Conservation (phyloP, 164 flowering plant species). For the Vitis vinifera region DNA sequence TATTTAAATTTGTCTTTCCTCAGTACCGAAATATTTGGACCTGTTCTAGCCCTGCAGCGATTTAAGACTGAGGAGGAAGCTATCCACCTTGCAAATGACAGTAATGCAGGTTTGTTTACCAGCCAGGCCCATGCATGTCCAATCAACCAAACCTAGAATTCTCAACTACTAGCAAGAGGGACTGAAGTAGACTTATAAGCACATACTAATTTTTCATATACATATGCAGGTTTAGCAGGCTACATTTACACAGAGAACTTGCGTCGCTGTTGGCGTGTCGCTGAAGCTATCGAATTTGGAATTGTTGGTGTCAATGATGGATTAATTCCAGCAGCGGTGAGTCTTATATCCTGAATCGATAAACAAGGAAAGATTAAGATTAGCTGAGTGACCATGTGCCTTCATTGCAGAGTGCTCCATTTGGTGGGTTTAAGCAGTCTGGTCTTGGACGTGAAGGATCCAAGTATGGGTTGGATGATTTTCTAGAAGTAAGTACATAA, state of each 20-base stretch:
- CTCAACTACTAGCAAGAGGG: neutral
- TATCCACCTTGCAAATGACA: slow-evolving; percentile 81
- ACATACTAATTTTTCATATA: no score
- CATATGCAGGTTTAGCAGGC: slow-evolving; percentile 74
- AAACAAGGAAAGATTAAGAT: neutral
- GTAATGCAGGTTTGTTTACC: slow-evolving; percentile 66
- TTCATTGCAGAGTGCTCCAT: slow-evolving; percentile 85
- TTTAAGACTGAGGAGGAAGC: slow-evolving; percentile 97
- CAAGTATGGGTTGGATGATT: slow-evolving; percentile 94
- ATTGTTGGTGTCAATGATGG: slow-evolving; percentile 97
- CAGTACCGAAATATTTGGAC: slow-evolving; percentile 97
- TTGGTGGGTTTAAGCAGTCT: slow-evolving; percentile 93
- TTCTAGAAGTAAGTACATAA: slow-evolving; percentile 59
- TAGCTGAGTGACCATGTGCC: neutral
- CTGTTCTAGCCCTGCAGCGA: slow-evolving; percentile 84
- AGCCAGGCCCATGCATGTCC: neutral
- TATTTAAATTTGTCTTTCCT: neutral
- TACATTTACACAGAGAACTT: slow-evolving; percentile 77
- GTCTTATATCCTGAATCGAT: neutral
- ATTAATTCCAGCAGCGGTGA: slow-evolving; percentile 82
- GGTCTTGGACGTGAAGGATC: slow-evolving; percentile 99
- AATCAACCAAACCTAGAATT: neutral
- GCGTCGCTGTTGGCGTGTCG: slow-evolving; percentile 89
- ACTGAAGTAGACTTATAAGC: no score
- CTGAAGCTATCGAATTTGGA: slow-evolving; percentile 97